Percentiles rank a stretch among this genome's conserved stretches.
phyloP scores from a whole-genome alignment of 1,284 basidiomycete species.

The Pholiota adiposa region DNA sequence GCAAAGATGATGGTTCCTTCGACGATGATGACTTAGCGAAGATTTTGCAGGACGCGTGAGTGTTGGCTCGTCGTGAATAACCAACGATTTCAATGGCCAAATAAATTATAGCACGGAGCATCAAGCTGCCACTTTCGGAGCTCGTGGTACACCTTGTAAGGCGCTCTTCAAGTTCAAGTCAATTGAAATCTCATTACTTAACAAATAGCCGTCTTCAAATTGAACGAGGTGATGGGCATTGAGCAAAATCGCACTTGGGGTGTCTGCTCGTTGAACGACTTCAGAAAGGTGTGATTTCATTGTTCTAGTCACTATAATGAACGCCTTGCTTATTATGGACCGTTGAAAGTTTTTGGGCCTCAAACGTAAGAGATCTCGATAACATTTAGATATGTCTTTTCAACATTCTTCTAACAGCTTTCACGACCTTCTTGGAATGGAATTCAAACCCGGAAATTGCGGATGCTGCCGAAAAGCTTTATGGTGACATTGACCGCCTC shows the following conservation, averaged over 20 bases:
- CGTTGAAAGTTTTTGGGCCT: constrained; percentile 65
- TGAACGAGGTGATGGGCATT: constrained; percentile 86
- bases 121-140: constrained; percentile 79
- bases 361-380: constrained; percentile 54
- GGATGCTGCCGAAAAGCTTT: constrained; percentile 75
- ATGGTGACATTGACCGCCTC: constrained; percentile 76
- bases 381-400: constrained; percentile 1
- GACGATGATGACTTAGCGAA: constrained; percentile 74
- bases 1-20: constrained; percentile 68
- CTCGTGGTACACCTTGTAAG: constrained; percentile 71
- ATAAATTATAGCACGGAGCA: constrained; percentile 59
- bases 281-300: constrained; percentile 58
- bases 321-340: no score
- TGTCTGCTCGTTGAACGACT: constrained; percentile 85
- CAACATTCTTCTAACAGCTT: constrained; percentile 41
- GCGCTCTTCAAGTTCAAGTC: neutral
- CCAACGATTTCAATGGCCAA: neutral
- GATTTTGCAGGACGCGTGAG: constrained; percentile 71
- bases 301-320: neutral
- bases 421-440: constrained; percentile 79
- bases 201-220: constrained; percentile 57
- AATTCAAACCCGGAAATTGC: constrained; percentile 77
- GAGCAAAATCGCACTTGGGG: constrained; percentile 81
- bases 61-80: constrained; percentile 16
- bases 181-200: neutral